These are phyloP conservation scores for Phyllosticta ampelicida DNA, from an alignment of 2,329 filamentous ascomycete species.

Conservation along the genomic window DNA sequence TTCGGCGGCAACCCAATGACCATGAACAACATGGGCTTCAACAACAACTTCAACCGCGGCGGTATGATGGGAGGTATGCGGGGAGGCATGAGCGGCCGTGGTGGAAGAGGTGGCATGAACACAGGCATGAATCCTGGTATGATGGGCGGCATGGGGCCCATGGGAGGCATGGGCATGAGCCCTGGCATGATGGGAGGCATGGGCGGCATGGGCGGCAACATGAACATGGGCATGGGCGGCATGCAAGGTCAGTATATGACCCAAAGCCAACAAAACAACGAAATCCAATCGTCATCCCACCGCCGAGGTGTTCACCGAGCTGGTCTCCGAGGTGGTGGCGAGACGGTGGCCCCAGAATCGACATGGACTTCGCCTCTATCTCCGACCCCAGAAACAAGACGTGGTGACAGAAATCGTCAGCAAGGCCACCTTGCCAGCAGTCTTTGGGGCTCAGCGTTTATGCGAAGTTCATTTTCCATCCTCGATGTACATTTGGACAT, in stretches of 20 bases:
- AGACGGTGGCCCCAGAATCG: no score
- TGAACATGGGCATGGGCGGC: slow-evolving; percentile 44
- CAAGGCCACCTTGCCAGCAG: no score
- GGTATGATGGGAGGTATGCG: slow-evolving; percentile 28
- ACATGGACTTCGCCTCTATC: no score
- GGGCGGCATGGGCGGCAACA: slow-evolving; percentile 27
- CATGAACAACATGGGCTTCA: slow-evolving; percentile 21
- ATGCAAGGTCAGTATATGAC: slow-evolving; percentile 9
- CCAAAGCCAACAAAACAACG: no score
- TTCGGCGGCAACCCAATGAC: slow-evolving; percentile 11
- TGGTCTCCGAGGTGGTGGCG: no score
- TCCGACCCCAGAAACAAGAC: no score
- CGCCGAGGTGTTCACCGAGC: no score
- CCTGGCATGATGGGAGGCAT: slow-evolving; percentile 28
- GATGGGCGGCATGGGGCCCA: slow-evolving; percentile 30
- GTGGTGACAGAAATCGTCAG: no score
- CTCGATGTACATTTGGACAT: neutral
- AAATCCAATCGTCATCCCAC: no score
- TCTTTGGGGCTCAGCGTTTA: neutral
- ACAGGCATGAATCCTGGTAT: slow-evolving; percentile 20
- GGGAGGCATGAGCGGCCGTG: slow-evolving; percentile 35
- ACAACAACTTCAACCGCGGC: slow-evolving; percentile 32
- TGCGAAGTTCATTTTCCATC: neutral
- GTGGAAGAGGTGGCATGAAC: slow-evolving; percentile 25
- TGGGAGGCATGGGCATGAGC: slow-evolving; percentile 34